Percentiles rank a stretch among this genome's conserved stretches.
Conservation (phyloP, 129 eudicot species). For the Gnaphalium uliginosum region DNA sequence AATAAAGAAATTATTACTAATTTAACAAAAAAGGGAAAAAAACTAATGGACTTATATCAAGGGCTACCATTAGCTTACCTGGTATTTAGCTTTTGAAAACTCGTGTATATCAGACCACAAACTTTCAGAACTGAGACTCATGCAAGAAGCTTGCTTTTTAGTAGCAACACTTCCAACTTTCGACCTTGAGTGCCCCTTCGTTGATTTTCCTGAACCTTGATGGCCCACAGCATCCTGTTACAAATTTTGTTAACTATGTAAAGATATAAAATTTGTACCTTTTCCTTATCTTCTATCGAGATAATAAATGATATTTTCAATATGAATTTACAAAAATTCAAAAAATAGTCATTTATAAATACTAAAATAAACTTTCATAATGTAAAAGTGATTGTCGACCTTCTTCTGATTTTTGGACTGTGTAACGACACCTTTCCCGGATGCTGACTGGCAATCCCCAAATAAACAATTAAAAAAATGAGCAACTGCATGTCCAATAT, state of each 20-base stretch:
- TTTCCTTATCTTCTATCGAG: no score
- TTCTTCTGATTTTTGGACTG: slow-evolving; percentile 62
- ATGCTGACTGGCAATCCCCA: slow-evolving; percentile 61
- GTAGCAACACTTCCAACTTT: slow-evolving; percentile 45
- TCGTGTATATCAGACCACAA: slow-evolving; percentile 83
- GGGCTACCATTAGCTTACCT: slow-evolving; percentile 47
- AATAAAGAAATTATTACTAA: neutral
- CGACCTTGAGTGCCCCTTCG: slow-evolving; percentile 55
- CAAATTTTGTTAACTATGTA: neutral
- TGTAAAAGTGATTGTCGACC: slow-evolving; percentile 35
- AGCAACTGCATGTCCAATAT: slow-evolving; percentile 70
- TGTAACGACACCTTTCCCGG: slow-evolving; percentile 50
- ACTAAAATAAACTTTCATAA: neutral
- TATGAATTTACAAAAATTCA: no score
- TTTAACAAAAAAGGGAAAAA: neutral
- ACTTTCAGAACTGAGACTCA: slow-evolving; percentile 59
- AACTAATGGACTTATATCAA: neutral
- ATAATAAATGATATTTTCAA: no score
- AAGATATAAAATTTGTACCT: neutral
- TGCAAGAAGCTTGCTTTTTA: slow-evolving; percentile 50
- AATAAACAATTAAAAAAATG: slow-evolving; percentile 84
- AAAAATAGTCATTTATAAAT: no score
- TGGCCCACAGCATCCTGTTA: slow-evolving; percentile 56
- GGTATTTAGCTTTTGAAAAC: slow-evolving; percentile 85
- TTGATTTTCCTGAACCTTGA: slow-evolving; percentile 56